Conservation (phyloP, 169 alveolate species). For the Plasmodium gonderi region DNA sequence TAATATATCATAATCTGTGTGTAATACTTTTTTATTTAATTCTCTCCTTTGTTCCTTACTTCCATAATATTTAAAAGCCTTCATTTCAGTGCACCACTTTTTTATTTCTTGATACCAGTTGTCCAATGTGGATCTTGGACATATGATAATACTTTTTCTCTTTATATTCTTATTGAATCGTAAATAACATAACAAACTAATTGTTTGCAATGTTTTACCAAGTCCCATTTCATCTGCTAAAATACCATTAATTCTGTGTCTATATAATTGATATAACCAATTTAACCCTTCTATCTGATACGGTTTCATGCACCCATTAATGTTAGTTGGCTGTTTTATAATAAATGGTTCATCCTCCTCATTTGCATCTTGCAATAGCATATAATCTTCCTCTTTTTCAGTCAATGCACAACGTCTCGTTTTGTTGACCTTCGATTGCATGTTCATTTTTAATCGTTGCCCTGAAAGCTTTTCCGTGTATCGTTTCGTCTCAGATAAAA, state of each 20-base stretch:
- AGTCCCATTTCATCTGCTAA: conserved; percentile 99
- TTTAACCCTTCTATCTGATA: conserved; percentile 96
- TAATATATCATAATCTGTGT: conserved; percentile 92
- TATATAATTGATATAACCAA: conserved; percentile 96
- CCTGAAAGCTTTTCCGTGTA: conserved; percentile 63
- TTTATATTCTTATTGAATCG: conserved; percentile 90
- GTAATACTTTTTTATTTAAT: conserved; percentile 78
- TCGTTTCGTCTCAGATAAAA: conserved; percentile 33
- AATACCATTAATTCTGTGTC: conserved; percentile 96
- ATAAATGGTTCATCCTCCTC: conserved; percentile 58
- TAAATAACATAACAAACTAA: conserved; percentile 94
- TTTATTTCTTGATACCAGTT: conserved; percentile 98
- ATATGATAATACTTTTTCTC: conserved; percentile 97
- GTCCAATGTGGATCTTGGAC: conserved; percentile 96
- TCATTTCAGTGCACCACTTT: conserved; percentile 94
- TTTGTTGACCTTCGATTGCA: conserved; percentile 4
- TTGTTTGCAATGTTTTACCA: conserved; percentile 98
- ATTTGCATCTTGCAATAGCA: conserved; percentile 38
- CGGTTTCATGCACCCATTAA: conserved; percentile 93
- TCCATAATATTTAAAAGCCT: conserved; percentile 96
- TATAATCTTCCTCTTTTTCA: conserved; percentile 62
- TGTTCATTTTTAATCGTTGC: conserved; percentile 24
- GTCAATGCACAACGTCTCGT: conserved; percentile 53
- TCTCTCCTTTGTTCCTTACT: conserved; percentile 92
- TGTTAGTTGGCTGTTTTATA: conserved; percentile 75